Conservation (phyloP, 1,139 yeast genomes). For the Kurtzmaniella quercitrusa region DNA sequence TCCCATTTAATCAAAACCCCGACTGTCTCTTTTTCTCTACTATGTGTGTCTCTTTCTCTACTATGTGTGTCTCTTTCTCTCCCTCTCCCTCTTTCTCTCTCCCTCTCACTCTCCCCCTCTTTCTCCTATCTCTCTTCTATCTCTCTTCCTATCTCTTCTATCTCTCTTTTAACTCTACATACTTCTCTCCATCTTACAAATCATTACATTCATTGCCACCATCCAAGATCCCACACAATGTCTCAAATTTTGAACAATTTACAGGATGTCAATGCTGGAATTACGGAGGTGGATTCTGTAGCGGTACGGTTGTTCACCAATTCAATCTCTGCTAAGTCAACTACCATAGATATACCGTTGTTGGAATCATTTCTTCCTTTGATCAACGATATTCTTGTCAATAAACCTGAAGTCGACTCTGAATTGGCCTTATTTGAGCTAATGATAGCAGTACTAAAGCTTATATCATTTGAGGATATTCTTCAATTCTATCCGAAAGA, state of each 20-base stretch:
- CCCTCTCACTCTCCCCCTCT: no score
- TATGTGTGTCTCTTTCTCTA: no score
- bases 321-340: background rate
- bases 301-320: background rate
- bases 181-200: background rate
- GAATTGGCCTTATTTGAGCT: conserved; percentile 16
- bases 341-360: background rate
- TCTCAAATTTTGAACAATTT: background rate
- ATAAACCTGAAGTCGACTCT: conserved; percentile 21
- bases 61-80: no score
- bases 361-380: background rate
- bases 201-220: background rate
- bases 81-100: no score
- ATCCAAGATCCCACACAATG: background rate
- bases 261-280: background rate
- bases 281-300: background rate
- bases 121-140: no score
- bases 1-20: no score
- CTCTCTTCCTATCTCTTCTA: no score
- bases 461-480: conserved; percentile 16
- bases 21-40: no score
- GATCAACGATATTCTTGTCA: conserved; percentile 2
- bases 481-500: conserved; percentile 18
- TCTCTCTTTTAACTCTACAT: no score
- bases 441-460: conserved; percentile 18